These are phyloP conservation scores for Pueraria montana DNA, from an alignment of 306 rosid genomes.

Conservation along the genomic window DNA sequence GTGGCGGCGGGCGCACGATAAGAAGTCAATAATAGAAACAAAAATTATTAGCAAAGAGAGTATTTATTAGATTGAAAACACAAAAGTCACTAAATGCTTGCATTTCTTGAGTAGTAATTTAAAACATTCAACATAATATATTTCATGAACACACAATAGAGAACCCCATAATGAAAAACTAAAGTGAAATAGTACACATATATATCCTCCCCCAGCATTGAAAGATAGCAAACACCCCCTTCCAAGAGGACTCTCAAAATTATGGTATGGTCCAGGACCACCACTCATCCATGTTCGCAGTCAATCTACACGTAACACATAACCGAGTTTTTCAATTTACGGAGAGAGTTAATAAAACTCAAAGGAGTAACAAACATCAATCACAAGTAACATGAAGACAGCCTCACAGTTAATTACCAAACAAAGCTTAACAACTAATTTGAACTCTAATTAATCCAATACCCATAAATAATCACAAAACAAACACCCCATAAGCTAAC, in stretches of 20 bases:
- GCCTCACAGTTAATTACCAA: not conserved
- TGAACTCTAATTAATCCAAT: not conserved
- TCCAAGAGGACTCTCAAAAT: not conserved
- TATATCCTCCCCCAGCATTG: not conserved
- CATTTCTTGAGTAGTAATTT: not conserved
- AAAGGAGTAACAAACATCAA: not conserved
- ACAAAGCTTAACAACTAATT: not conserved
- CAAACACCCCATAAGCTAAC: constrained; percentile 6
- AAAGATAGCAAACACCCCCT: not conserved
- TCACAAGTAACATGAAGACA: not conserved
- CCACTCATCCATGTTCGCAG: not conserved
- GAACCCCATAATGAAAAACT: not conserved
- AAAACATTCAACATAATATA: not conserved
- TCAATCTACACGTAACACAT: not conserved
- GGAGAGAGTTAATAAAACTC: not conserved
- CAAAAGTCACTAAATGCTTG: not conserved
- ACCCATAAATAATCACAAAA: not conserved
- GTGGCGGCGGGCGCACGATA: not conserved
- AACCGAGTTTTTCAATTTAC: not conserved
- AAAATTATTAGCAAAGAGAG: not conserved
- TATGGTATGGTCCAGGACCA: not conserved
- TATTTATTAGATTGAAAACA: not conserved
- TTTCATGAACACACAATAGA: not conserved
- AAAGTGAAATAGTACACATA: not conserved
- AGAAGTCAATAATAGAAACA: not conserved